Base-by-base conservation (phyloP, 1,139 yeast genomes). In the Saccharomycopsis crataegensis region DNA sequence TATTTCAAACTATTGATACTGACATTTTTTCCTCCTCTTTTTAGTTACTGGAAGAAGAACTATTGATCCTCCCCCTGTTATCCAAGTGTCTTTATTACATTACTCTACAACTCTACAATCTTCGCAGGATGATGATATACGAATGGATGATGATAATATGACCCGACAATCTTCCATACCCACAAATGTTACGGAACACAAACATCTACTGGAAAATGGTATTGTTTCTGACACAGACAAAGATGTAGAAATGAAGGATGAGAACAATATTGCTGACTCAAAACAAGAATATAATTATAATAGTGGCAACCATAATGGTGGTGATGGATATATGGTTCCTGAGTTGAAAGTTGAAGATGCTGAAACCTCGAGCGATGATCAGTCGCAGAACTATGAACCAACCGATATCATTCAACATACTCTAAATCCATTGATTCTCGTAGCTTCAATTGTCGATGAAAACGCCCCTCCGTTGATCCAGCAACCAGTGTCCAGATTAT, bases 51-150 rank as follows among this genome's bases (percentile, higher is more conserved):
- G 59, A 14, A 43, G 59, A 49, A 43, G 59, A 49, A 53, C 59
- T 32, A 54, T 57, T 12, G 59, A 57, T 46, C 59, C 59, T 4
- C 59, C 59, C 6, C 59, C 59, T 8, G 59, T 57, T 11, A 54
- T 57, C 40, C 55, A 54, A 33, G 57, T 57, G 12, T 50, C 57
- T 8, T 46, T 57, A 12, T 22, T 42, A 9, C 12, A 34, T 46
- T 16, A 34, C 40, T n/a, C 40, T 36, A n/a, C 5, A 3, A 3
- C 5, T 3, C n/a, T 36, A 5, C 11, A 36, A n/a, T 11, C 40
- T 11, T n/a, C 5, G 5, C 40, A 36, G 11, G 40, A n/a, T 7
- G 43, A 40, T 40, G 16, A 11, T n/a, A 40, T 40, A 17, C 9
- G n/a, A 14, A 11, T 40, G 9, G 43, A 40, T 7, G 43, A 48